Base-by-base conservation (phyloP, 2,329 filamentous ascomycete species). In the Colletotrichum acutatum region DNA sequence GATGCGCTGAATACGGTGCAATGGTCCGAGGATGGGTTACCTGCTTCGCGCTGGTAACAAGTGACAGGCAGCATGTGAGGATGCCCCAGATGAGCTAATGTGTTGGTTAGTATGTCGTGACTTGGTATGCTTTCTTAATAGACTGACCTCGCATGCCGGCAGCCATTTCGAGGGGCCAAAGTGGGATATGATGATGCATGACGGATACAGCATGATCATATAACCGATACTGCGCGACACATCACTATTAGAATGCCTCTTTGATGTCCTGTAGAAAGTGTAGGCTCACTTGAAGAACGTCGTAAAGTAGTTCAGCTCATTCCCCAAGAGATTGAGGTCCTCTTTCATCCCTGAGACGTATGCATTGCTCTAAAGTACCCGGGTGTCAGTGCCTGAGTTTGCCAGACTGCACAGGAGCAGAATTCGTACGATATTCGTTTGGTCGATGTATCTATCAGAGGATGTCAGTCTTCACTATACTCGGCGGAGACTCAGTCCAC, bases 311-410 rank as follows among this genome's bases (percentile, higher is more conserved):
- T 76, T 79, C 53, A 75, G 75, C 37, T 79, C 64, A 52, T 79
- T 78, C 19, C 77, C 77, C 42, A 52, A 73, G 37, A 80, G 75
- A 7, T 42, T n/a, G 3, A 80, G 72, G 24, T 79, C 78, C 30
- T 78, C 75, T n/a, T 77, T 72, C 76, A 80, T 78, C 49, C 78
- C 77, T n/a, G 75, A 74, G 5, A 80, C 77, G 64, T 78, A 78
- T 11, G 76, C 76, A 71, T 78, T 79, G 60, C 77, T 79, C 65
- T 68, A 8, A 4, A 7, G 53, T 3, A 37, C 1, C 1, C 1
- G 28, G n/a, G n/a, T 28, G 46, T 14, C 11, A 34, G 26, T 30
- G 5, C 1, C 9, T 3, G n/a, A 5, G 14, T 8, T 26, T 4
- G 0, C 26, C 42, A 22, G n/a, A 52, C 4, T n/a, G 26, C 1